Evolutionary conservation across 2,329 filamentous ascomycete genomes (phyloP).

Genomic region (Diplodia mutila): DNA sequence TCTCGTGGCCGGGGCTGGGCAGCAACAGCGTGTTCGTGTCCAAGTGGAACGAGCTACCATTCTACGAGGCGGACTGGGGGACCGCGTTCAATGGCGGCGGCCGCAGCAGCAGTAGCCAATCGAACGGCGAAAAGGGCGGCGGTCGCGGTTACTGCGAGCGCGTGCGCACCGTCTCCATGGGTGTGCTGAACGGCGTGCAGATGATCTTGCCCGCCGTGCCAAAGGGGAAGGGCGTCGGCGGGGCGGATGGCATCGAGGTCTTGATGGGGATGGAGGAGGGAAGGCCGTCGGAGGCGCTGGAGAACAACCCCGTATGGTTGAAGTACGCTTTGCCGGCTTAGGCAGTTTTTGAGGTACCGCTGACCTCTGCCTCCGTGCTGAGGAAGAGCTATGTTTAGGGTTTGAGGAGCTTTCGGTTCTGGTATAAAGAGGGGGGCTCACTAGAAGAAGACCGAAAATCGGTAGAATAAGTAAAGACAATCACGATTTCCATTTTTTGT

Average conservation of each 20-base stretch:
- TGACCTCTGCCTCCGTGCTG: no score
- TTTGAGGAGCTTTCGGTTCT: background rate
- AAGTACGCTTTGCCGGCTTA: background rate
- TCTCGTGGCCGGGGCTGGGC: background rate
- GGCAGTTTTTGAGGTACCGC: no score
- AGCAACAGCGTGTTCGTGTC: background rate
- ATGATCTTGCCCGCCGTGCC: conserved; percentile 7
- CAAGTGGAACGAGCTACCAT: background rate
- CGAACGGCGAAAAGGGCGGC: background rate
- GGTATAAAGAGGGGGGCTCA: background rate
- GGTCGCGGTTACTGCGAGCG: background rate
- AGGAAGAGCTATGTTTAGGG: background rate
- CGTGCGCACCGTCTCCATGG: background rate
- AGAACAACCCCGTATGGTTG: background rate
- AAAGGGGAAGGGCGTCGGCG: background rate
- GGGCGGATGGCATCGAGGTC: background rate
- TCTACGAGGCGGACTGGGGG: conserved; percentile 5
- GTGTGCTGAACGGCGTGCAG: conserved; percentile 8
- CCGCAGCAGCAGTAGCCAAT: background rate
- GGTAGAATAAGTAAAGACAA: background rate
- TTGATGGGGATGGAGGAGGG: conserved; percentile 4
- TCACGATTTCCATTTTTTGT: background rate
- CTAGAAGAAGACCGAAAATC: background rate
- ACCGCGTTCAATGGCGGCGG: background rate
- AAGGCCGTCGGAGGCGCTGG: background rate